A percentile compares a stretch with the other conserved stretches of the same genome.
Conservation (phyloP, 2,329 filamentous ascomycete genomes). For the Cordyceps javanica region DNA sequence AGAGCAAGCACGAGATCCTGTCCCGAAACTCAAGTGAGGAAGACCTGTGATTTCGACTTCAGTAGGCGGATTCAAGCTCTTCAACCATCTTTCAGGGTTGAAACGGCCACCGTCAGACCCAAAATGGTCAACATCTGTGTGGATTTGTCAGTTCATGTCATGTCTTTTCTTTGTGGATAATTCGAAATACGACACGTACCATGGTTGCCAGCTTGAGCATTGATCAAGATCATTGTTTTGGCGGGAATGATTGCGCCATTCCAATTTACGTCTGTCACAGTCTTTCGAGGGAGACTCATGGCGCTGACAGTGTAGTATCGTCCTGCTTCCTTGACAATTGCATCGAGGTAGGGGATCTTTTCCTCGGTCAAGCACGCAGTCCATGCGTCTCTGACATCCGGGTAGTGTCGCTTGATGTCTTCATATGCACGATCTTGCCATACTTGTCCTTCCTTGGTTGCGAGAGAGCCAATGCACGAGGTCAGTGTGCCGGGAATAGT, state of each 20-base stretch:
- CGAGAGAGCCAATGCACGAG: constrained; percentile 43
- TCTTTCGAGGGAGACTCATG: constrained; percentile 47
- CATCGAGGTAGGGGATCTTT: constrained; percentile 40
- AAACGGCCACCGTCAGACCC: not conserved
- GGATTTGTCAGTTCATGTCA: no score
- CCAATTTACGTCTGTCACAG: constrained; percentile 43
- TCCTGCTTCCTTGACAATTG: constrained; percentile 46
- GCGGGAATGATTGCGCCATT: constrained; percentile 44
- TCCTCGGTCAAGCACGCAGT: constrained; percentile 36
- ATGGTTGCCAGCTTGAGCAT: constrained; percentile 49
- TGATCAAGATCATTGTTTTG: constrained; percentile 49
- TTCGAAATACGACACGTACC: no score
- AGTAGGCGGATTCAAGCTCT: not conserved
- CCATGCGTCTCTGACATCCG: constrained; percentile 41
- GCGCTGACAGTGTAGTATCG: constrained; percentile 47
- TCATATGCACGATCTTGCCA: constrained; percentile 47
- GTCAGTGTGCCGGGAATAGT: constrained; percentile 49
- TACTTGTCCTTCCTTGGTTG: constrained; percentile 39
- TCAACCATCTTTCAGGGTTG: not conserved
- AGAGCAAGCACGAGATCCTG: constrained; percentile 44
- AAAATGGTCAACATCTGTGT: not conserved
- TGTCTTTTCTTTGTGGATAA: no score
- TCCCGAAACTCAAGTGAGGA: constrained; percentile 44
- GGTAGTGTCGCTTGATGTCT: constrained; percentile 44
- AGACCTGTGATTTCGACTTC: constrained; percentile 26